phyloP scores from a whole-genome alignment of 805 yeast species.

The Tetrapisispora iriomotensis region DNA sequence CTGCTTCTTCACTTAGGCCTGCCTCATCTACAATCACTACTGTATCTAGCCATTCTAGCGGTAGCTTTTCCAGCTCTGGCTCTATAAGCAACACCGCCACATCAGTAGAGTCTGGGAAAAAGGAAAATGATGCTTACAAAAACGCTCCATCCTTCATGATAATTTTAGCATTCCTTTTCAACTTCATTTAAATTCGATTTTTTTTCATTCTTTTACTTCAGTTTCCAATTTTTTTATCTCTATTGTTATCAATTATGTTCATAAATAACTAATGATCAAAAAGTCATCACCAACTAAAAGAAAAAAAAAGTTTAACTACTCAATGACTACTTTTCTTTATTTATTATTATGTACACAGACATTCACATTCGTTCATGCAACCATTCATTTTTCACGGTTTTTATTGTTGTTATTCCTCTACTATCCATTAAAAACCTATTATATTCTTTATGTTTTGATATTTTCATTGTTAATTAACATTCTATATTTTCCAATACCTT shows the following conservation, averaged over 20 bases:
- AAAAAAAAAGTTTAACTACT: no score
- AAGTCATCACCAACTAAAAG: no score
- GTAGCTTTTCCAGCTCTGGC: constrained; percentile 2
- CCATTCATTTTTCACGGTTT: no score
- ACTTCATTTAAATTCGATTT: background rate
- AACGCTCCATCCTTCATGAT: background rate
- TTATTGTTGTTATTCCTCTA: no score
- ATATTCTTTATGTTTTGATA: no score
- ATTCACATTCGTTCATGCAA: no score
- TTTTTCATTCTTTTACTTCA: background rate
- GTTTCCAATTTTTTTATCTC: background rate
- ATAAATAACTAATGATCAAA: no score
- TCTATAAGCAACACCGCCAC: background rate
- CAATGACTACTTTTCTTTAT: no score
- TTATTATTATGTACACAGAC: no score
- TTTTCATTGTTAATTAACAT: no score
- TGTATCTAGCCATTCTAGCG: background rate
- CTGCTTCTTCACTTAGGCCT: constrained; percentile 2
- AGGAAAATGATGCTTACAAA: background rate
- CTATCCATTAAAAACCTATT: no score
- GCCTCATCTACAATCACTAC: background rate
- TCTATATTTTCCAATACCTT: no score
- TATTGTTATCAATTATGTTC: background rate
- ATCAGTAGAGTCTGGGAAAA: background rate
- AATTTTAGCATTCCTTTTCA: constrained; percentile 1